These are phyloP conservation scores for Solanum hybrid DNA, from an alignment of 305 asterid genomes.

Conservation along the genomic window DNA sequence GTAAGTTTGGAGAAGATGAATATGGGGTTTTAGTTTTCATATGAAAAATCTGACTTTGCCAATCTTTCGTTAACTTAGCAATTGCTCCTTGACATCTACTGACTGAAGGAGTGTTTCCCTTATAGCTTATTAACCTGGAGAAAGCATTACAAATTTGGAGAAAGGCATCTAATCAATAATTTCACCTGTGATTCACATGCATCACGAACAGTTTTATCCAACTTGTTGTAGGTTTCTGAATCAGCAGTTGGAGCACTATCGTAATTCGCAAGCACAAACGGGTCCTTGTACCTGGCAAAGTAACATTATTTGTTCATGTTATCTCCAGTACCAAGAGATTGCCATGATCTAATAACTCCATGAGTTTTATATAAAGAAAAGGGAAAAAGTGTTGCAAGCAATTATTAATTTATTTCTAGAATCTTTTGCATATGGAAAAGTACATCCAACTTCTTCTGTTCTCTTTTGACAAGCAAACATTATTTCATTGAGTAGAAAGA, in stretches of 20 bases:
- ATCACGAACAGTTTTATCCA: slow-evolving; percentile 50
- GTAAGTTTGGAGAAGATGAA: neutral
- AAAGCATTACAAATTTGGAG: neutral
- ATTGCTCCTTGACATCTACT: neutral
- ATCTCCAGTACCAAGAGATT: neutral
- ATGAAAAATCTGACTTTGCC: neutral
- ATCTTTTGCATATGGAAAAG: neutral
- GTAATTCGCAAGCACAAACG: slow-evolving; percentile 65
- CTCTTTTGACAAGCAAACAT: neutral
- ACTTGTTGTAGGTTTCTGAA: slow-evolving; percentile 58
- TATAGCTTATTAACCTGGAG: neutral
- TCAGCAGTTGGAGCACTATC: slow-evolving; percentile 94
- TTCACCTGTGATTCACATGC: slow-evolving; percentile 72
- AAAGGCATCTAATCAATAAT: neutral
- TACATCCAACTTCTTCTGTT: neutral
- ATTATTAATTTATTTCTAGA: neutral
- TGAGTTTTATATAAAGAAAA: neutral
- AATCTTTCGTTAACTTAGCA: neutral
- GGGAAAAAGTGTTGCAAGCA: neutral
- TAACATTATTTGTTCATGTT: neutral
- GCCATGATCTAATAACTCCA: neutral
- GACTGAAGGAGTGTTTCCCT: neutral
- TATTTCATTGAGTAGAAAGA: neutral
- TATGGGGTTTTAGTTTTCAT: neutral
- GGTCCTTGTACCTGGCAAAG: slow-evolving; percentile 60